These are phyloP conservation scores for Yamadazyma laniorum DNA, from an alignment of 805 yeast genomes.

Conservation along the genomic window DNA sequence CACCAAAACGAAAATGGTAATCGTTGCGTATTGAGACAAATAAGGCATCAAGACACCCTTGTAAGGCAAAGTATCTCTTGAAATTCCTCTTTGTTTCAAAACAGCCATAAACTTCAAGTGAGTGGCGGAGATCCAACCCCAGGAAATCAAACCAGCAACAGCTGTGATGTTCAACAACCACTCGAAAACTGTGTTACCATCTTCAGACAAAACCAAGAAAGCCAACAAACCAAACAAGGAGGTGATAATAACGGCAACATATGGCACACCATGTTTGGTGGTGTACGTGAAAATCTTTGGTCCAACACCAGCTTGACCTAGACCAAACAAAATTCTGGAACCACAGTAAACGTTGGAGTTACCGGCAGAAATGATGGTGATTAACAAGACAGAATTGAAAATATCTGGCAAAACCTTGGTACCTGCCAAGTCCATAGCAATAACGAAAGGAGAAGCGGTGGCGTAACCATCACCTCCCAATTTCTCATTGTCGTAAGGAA, in stretches of 20 bases:
- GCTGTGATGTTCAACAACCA: constrained; percentile 79
- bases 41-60: constrained; percentile 71
- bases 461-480: constrained; percentile 42
- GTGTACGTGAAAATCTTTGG: constrained; percentile 51
- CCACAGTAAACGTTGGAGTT: constrained; percentile 74
- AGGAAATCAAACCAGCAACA: constrained; percentile 70
- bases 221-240: constrained; percentile 64
- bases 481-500: constrained; percentile 64
- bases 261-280: constrained; percentile 62
- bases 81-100: constrained; percentile 58
- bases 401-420: constrained; percentile 65
- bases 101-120: constrained; percentile 72
- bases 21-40: constrained; percentile 60
- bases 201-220: constrained; percentile 52
- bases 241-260: constrained; percentile 53
- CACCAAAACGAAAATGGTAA: constrained; percentile 53
- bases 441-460: constrained; percentile 66
- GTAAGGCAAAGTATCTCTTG: constrained; percentile 69
- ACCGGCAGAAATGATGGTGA: constrained; percentile 74
- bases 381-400: constrained; percentile 67
- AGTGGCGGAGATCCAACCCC: constrained; percentile 64
- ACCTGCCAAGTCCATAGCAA: constrained; percentile 68
- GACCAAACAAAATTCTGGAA: constrained; percentile 64
- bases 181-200: constrained; percentile 59
- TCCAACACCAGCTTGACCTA: constrained; percentile 59